Evolutionary conservation across 2,329 filamentous ascomycete species (phyloP), one percentile per base, ranked within the genome.

Genomic region (Lecanicillium sp.): DNA sequence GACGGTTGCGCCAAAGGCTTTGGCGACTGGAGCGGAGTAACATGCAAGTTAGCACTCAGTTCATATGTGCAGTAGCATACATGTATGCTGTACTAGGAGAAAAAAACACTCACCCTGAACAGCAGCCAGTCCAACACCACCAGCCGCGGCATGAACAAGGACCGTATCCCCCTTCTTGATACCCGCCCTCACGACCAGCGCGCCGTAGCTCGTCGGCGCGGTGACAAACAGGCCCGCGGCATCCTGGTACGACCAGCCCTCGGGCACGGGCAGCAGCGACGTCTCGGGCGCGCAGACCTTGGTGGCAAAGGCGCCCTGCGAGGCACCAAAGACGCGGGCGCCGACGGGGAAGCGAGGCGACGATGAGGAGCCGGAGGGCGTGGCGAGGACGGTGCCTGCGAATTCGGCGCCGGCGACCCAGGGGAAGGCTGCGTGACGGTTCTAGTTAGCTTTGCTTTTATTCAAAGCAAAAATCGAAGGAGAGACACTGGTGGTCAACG

Each of bases 181-280:
- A 3, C 77, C 73, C 1, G 87, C 90, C 35, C 90, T 72, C 14
- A 79, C 74, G 4, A 94, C 87, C 17, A 97, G 67, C 1, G 80
- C 88, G 3, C 81, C 86, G 56, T 95, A 97, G 49, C 81, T 85
- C 2, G 92, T 97, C 0, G 90, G 89, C 37, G 85, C 88, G 0
- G 92, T 96, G 25, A 97, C 84, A 58, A 94, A 95, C 32, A 97
- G 62, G 0, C 90, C 90, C 0, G 89, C 87, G 0, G 88, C 87
- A 52, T 94, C 87, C 39, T 78, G 73, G 62, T 85, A 90, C 35
- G 76, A 80, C 90, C 89, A 96, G 4, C 84, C 84, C 10, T 72
- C 59, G 0, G 90, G 90, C 3, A 96, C 74, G 3, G 84, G 80
- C 41, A 84, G 74, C 29, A 97, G 67, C 1, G 72, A 60, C 4